These are phyloP conservation scores for Phytophthora multivora DNA, from an alignment of 352 stramenopile genomes.

Conservation along the genomic window DNA sequence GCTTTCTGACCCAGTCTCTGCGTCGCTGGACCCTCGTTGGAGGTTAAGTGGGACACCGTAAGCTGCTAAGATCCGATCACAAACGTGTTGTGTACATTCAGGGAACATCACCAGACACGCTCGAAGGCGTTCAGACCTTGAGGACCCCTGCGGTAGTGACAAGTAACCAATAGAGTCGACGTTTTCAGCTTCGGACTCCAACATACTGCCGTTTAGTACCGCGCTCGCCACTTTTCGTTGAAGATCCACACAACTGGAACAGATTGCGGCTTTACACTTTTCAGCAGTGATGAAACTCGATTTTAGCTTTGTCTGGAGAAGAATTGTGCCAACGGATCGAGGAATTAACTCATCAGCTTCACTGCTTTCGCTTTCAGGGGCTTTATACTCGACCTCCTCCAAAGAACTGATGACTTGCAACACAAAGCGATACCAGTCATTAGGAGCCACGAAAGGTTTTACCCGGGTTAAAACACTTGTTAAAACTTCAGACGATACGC, in stretches of 20 bases:
- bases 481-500: conserved; percentile 12
- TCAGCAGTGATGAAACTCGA: background rate
- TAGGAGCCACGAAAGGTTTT: conserved; percentile 20
- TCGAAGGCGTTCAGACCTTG: conserved; percentile 27
- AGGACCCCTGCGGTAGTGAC: background rate
- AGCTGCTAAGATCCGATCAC: conserved; percentile 34
- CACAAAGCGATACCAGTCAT: conserved; percentile 38
- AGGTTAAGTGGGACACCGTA: conserved; percentile 30
- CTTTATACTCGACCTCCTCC: conserved; percentile 13
- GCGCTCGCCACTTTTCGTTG: conserved; percentile 18
- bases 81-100: conserved; percentile 25
- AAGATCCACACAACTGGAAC: conserved; percentile 7
- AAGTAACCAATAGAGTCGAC: conserved; percentile 4
- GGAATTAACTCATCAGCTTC: background rate
- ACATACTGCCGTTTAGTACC: conserved; percentile 20
- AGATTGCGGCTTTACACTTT: conserved; percentile 1
- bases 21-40: background rate
- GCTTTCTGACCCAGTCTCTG: background rate
- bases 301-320: conserved; percentile 26
- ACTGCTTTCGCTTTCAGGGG: background rate
- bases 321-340: conserved; percentile 20
- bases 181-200: background rate
- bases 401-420: conserved; percentile 20
- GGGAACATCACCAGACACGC: conserved; percentile 35
- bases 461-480: conserved; percentile 20